Evolutionary conservation across 1,284 basidiomycete genomes (phyloP), one percentile per base, ranked within the genome.

Genomic region (Veloboletus limbatus): DNA sequence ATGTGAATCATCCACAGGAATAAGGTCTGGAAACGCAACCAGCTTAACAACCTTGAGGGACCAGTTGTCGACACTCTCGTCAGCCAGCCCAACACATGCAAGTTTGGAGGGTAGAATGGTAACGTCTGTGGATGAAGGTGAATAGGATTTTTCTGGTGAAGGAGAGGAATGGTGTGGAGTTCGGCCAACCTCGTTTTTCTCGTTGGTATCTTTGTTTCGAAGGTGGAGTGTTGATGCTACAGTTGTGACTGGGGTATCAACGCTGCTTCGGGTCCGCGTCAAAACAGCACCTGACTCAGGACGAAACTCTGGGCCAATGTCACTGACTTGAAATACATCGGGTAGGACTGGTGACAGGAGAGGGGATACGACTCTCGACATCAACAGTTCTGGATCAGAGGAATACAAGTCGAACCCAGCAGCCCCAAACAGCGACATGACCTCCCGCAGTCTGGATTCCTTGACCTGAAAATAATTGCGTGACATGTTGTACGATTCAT

Each of bases 21-120:
- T 82, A 36, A 87, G 72, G 49, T 86, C 84, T 0, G 85, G 85
- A 58, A 81, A 87, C 2, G 83, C 82, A 28, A 88, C 74, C 14
- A 87, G 73, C 64, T 86, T 87, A 54, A 87, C 72, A 43, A 88
- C 78, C 68, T 87, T 87, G 52, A 84, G 74, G 16, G 77, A 76
- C 85, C 85, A 87, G 35, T 77, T 73, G 53, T 87, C 85, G 10
- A 79, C 75, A 34, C 72, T 69, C 48, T 82, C 79, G 55, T 86
- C 82, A 37, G 77, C 75, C 25, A 81, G 64, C 9, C 79, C 79
- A 21, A 81, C 78, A 49, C 79, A 81, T 7, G 76, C 72, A 31
- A 82, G 71, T 54, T 79, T 77, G 24, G 77, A 70, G 26, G 69
- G 55, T 6, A 82, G 68, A n/a, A 81, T 59, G 42, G 67, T 65